Percentiles rank a stretch among this genome's conserved stretches.
Evolutionary conservation across 371 early-diverging fungal species (phyloP).

Genomic region (Dinochytrium kinnereticum): DNA sequence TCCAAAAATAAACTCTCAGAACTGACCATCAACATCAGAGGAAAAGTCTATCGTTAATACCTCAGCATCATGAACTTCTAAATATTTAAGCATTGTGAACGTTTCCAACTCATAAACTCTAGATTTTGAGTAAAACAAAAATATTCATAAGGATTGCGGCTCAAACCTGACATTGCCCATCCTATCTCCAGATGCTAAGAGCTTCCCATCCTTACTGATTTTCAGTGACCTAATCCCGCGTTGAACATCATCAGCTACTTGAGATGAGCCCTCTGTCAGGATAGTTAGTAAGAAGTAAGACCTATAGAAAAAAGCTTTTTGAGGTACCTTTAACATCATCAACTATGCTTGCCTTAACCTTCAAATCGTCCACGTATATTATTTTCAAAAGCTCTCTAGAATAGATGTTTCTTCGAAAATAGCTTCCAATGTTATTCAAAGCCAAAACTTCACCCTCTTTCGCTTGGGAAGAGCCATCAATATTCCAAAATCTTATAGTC

Average conservation of each 20-base stretch:
- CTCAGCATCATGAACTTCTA: constrained; percentile 87
- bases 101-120: constrained; percentile 48
- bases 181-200: constrained; percentile 79
- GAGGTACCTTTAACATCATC: background rate
- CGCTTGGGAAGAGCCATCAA: constrained; percentile 51
- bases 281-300: background rate
- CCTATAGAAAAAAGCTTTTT: too few species aligned
- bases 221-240: constrained; percentile 71
- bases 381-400: constrained; percentile 66
- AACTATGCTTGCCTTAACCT: background rate
- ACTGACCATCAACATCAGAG: background rate
- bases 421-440: constrained; percentile 17
- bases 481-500: constrained; percentile 82
- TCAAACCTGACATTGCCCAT: constrained; percentile 70
- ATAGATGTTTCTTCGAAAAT: constrained; percentile 61
- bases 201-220: constrained; percentile 70
- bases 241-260: constrained; percentile 23
- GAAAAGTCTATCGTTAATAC: constrained; percentile 76
- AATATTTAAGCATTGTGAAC: constrained; percentile 66
- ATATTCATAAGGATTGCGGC: background rate
- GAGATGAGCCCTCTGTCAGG: background rate
- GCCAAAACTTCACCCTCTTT: background rate
- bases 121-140: background rate
- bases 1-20: background rate
- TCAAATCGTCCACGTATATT: constrained; percentile 60